Evolutionary conservation across 2,329 filamentous ascomycete species (phyloP), one percentile per base, ranked within the genome.

Genomic region (Fusarium pilosicola): DNA sequence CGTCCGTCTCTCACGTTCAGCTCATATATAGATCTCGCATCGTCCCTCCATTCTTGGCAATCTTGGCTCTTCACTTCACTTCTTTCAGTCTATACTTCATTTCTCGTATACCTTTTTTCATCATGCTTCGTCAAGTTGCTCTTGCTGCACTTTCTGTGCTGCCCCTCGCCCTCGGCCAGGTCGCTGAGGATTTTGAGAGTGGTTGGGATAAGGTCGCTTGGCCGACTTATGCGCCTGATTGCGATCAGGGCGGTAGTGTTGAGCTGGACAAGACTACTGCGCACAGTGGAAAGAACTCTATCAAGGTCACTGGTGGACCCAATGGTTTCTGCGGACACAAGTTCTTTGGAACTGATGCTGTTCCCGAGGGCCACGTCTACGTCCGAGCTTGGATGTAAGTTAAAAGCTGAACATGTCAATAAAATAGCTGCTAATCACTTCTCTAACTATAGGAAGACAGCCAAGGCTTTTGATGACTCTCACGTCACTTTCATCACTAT

Each of bases 401-500:
- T 46, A 0, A 4, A 15, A 4, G 20, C 14, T 60, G 7, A 15
- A 45, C 1, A 12, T 7, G 4, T 15, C 51, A 28, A 39, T 15
- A 11, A 20, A 58, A n/a, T 15, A n/a, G 41, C 20, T 34, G 0
- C 20, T 65, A 1, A 57, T 24, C 12, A 3, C 11, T 34, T 3
- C 15, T 34, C 32, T 6, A 34, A 14, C 7, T 34, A 34, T 32
- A 34, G 88, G 56, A 89, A 89, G 81, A 84, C 87, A 5, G 83
- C 85, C 56, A 89, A 86, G 73, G 85, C 89, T 62, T 81, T 91
- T n/a, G 89, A 87, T 12, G 85, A 86, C 79, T 84, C 86, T 26
- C 89, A 91, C 81, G 87, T 91, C 70, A 86, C 88, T 52, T 91
- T 91, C 83, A 90, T 91, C 81, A 90, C 88, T 26, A 90, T 91